These are phyloP conservation scores for Pseudozyma flocculosa DNA, from an alignment of 1,284 basidiomycete genomes.

Conservation along the genomic window DNA sequence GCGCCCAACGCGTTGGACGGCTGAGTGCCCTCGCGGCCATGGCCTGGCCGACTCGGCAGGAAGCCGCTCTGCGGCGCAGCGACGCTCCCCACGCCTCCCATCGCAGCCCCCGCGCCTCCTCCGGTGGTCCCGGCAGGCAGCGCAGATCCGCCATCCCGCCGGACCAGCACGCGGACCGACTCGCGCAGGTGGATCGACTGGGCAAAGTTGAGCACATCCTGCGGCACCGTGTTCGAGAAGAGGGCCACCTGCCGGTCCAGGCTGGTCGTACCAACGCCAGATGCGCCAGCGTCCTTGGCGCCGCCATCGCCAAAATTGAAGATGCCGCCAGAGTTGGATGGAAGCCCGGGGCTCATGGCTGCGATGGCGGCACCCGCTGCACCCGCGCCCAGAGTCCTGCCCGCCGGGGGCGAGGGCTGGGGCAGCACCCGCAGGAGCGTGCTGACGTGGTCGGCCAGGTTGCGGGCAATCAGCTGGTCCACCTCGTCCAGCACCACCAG, in stretches of 20 bases:
- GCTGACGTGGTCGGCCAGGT: constrained; percentile 90
- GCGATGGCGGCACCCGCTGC: too few species aligned
- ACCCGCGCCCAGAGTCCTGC: constrained; percentile 6
- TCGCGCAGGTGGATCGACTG: constrained; percentile 84
- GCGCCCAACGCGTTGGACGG: constrained; percentile 41
- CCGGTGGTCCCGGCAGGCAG: constrained; percentile 2
- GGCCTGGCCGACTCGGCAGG: not conserved
- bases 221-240: constrained; percentile 91
- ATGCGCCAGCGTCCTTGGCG: constrained; percentile 59
- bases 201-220: constrained; percentile 87
- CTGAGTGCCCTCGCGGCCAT: constrained; percentile 69
- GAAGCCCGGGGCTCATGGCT: constrained; percentile 18
- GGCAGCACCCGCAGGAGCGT: constrained; percentile 87
- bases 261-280: constrained; percentile 49
- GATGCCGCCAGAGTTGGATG: constrained; percentile 8
- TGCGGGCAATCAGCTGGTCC: constrained; percentile 93
- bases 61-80: not conserved
- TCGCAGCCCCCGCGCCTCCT: constrained; percentile 8
- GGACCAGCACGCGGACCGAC: constrained; percentile 90
- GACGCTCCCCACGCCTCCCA: constrained; percentile 1
- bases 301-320: constrained; percentile 2
- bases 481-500: constrained; percentile 95
- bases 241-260: constrained; percentile 91
- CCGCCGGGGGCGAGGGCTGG: constrained; percentile 61
- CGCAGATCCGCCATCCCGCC: constrained; percentile 71